Evolutionary conservation across 106 monocot species (phyloP), one percentile per base, ranked within the genome.

Genomic region (Dendrobium nobile): DNA sequence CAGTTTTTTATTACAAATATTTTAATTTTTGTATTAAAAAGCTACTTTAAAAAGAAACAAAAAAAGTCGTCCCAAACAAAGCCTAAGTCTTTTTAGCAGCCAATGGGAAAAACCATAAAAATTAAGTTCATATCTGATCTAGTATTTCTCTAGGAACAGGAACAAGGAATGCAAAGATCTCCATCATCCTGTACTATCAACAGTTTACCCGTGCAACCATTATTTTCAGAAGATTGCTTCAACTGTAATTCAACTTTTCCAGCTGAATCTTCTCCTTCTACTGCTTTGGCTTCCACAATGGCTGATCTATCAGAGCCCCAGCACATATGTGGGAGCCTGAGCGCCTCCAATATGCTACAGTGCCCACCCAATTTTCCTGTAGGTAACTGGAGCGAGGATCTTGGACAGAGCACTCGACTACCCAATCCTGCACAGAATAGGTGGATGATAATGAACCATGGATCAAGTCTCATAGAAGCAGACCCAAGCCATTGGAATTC

Each of bases 231-330:
- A 67, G 73, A 75, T 22, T 68, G 65, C 51, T 73, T 64, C 56
- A 72, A 68, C 48, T n/a, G 75, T 44, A 67, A 73, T 28, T 43
- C 37, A 16, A 37, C 61, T 18, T 58, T 54, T 80, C 80, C 84
- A 19, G 28, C 47, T 18, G 88, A 88, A 75, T 9, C 77, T 73
- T 83, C 88, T 76, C 80, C 88, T 48, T 85, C 89, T 10, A 75
- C 55, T 26, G 87, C 86, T 13, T 84, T 94, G 74, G 88, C 85
- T 67, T 85, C 82, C 61, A 84, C 90, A 7, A 90, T 85, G 19
- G 84, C 89, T 33, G 85, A 87, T 75, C 65, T 89, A 44, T 90
- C 89, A 20, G 89, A 88, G 28, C 82, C 73, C 26, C 92, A 88
- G 77, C 84, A 86, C 72, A 75, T 88, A 77, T 75, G 56, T 10